A percentile compares a stretch with the other conserved stretches of the same genome.
phyloP scores from a whole-genome alignment of 176 grass and related monocot species.

The Poa pratensis region DNA sequence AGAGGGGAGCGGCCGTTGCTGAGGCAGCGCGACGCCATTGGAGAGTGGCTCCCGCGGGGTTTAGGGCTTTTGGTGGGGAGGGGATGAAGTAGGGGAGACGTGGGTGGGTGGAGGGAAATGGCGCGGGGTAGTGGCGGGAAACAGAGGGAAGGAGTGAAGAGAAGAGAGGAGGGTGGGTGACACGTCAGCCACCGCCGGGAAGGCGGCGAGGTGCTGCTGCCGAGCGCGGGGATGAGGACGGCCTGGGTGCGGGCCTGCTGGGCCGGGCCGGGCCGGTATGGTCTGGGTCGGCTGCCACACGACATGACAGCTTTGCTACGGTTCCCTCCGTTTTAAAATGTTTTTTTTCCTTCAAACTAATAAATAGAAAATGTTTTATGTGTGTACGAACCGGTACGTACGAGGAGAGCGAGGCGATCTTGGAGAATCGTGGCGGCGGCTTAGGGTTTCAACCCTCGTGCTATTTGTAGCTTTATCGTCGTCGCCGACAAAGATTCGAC shows the following conservation, averaged over 20 bases:
- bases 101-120: conserved; percentile 11
- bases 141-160: not conserved
- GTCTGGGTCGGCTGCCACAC: not conserved
- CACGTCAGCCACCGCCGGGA: conserved; percentile 31
- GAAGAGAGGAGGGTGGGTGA: not conserved
- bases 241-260: not conserved
- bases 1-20: conserved; percentile 93
- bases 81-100: not conserved
- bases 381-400: too few relatives aligned
- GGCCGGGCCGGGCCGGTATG: not conserved
- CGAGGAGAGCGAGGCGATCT: too few relatives aligned
- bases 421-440: too few relatives aligned
- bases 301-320: too few relatives aligned
- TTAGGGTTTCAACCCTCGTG: too few relatives aligned
- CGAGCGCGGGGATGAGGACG: not conserved
- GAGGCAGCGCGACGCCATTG: conserved; percentile 61
- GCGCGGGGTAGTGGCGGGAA: conserved; percentile 55
- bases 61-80: conserved; percentile 46
- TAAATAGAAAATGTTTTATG: too few relatives aligned
- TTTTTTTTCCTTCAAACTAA: too few relatives aligned
- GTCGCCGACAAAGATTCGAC: too few relatives aligned
- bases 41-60: not conserved
- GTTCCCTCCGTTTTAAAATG: too few relatives aligned
- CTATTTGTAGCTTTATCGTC: too few relatives aligned
- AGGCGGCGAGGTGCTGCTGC: conserved; percentile 16